Base-by-base conservation (phyloP, 345 rosid species). In the Laguncularia racemosa region DNA sequence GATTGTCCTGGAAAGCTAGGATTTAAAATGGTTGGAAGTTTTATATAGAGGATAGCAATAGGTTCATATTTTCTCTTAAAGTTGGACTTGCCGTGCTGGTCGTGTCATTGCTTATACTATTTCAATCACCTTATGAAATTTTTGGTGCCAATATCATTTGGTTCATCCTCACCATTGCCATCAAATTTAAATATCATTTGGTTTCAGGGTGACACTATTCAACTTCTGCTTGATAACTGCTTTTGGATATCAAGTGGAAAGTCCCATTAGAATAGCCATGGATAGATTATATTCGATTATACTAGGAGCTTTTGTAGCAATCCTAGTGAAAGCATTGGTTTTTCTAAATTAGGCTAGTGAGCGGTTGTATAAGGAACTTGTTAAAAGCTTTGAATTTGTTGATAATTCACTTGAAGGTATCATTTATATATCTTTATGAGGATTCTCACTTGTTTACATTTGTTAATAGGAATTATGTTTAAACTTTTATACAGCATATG, bases 161-260 rank as follows among this genome's bases (percentile, higher is more conserved):
- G 91, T 84, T 84, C 50, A 77, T 84, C 64, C 85, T 84, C 56
- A 84, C 91, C 0, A 88, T 84, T 20, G 88, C 88, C 33, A 74
- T 79, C 68, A 81, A 75, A 85, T 81, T 81, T 53, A 88, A 84
- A 69, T 78, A 73, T 56, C n/a, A 60, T 82, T 82, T 47, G 84
- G 91, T 13, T 84, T 84, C 65, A 66, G 75, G 49, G 88, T 84
- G 53, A 65, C 75, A 52, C 84, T 78, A 43, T 82, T 82, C 64
- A 85, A 88, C 55, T 85, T 63, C 66, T 82, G 88, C 55, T 61
- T 85, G 76, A 80, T 85, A 69, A 78, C 76, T 50, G 76, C 78
- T 26, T 78, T 86, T 0, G 84, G 86, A 19, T 82, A 78, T 55
- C 73, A 84, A 46, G 71, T 76, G 88, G 84, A 88, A 18, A 80